phyloP scores from a whole-genome alignment of 768 basidiomycete species.

The Kondoa malvinella region DNA sequence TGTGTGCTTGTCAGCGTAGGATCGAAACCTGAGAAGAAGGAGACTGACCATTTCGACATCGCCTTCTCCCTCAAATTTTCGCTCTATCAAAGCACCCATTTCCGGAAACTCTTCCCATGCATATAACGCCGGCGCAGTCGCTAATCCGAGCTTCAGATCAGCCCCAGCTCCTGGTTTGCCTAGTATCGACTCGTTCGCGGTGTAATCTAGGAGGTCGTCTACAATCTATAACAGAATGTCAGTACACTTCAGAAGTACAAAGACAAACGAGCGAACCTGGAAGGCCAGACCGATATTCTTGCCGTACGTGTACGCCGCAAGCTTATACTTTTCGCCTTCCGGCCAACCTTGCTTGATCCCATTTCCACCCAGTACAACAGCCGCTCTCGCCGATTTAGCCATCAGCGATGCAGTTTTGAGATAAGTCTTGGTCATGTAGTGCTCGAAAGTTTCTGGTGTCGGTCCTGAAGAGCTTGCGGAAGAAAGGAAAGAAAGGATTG shows the following conservation, averaged over 20 bases:
- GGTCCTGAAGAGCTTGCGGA: neutral
- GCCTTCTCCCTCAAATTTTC: slow-evolving; percentile 57
- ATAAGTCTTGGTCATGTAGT: slow-evolving; percentile 82
- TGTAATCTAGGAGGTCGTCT: slow-evolving; percentile 88
- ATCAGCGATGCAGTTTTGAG: slow-evolving; percentile 79
- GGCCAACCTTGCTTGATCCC: slow-evolving; percentile 31
- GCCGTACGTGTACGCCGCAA: slow-evolving; percentile 78
- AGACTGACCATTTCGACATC: slow-evolving; percentile 56
- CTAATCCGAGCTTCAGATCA: slow-evolving; percentile 63
- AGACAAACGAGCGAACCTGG: slow-evolving; percentile 44
- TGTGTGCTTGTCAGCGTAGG: slow-evolving; percentile 28
- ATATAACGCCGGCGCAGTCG: slow-evolving; percentile 70
- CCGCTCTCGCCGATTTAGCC: slow-evolving; percentile 68
- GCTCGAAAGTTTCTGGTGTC: slow-evolving; percentile 34
- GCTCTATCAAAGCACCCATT: slow-evolving; percentile 56
- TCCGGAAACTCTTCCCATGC: slow-evolving; percentile 70
- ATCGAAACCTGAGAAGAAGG: neutral
- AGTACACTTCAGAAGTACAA: neutral
- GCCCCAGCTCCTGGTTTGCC: slow-evolving; percentile 77
- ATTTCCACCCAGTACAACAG: slow-evolving; percentile 72
- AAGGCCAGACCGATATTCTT: slow-evolving; percentile 86
- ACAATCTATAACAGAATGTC: slow-evolving; percentile 46
- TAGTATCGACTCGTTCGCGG: slow-evolving; percentile 52
- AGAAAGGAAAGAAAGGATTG: slow-evolving; percentile 15
- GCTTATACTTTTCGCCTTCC: slow-evolving; percentile 67